Conservation (phyloP, 106 monocot species). For the Amphibolis antarctica region DNA sequence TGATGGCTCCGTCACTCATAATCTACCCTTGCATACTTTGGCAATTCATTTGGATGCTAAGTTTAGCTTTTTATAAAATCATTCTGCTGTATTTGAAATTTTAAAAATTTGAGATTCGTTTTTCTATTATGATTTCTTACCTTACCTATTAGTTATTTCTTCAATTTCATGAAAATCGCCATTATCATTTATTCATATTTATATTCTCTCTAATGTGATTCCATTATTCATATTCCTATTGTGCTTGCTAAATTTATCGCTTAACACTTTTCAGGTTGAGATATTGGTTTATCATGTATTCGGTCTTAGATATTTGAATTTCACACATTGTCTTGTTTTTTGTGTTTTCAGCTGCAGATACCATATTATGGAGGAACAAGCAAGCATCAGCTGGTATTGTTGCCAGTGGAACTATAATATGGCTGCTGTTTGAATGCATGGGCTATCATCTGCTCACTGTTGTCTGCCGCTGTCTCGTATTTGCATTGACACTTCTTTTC, state of each 20-base stretch:
- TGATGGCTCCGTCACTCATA: neutral
- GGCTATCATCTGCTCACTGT: constrained; percentile 56
- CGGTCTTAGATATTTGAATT: neutral
- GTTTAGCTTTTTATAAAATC: neutral
- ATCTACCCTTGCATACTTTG: neutral
- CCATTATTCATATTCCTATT: neutral
- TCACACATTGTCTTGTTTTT: neutral
- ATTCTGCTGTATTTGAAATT: too few relatives aligned
- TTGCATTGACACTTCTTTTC: constrained; percentile 35
- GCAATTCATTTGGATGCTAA: neutral
- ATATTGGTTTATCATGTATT: neutral
- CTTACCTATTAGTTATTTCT: too few relatives aligned
- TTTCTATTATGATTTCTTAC: too few relatives aligned
- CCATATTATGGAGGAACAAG: constrained; percentile 65
- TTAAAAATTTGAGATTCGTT: too few relatives aligned
- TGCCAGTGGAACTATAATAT: constrained; percentile 43
- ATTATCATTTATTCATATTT: too few relatives aligned
- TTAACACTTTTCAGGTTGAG: neutral
- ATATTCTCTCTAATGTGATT: too few relatives aligned
- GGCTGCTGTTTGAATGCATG: constrained; percentile 71
- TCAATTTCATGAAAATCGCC: too few relatives aligned
- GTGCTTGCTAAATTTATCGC: neutral
- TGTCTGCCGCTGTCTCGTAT: constrained; percentile 51
- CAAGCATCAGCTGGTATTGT: constrained; percentile 43
- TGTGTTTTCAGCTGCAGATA: constrained; percentile 47